Evolutionary conservation across 306 rosid genomes (phyloP).

Genomic region (Purshia tridentata): DNA sequence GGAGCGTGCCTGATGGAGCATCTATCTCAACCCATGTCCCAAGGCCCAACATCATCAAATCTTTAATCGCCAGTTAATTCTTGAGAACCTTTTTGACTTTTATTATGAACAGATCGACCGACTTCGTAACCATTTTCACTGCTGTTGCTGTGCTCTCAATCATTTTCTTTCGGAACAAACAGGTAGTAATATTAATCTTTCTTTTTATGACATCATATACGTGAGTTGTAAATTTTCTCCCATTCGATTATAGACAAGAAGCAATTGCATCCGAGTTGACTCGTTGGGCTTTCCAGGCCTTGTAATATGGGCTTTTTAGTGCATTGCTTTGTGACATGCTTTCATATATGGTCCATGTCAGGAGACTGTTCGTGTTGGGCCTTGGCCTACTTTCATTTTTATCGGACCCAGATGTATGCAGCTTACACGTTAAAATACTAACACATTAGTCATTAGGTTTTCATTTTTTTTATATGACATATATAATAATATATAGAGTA

Average conservation of each 20-base stretch:
- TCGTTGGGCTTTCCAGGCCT: background rate
- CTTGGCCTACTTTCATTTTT: background rate
- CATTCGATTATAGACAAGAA: background rate
- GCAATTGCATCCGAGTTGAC: too few relatives aligned
- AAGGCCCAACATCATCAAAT: background rate
- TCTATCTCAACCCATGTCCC: slow-evolving; percentile 15
- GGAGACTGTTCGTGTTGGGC: background rate
- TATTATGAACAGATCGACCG: background rate
- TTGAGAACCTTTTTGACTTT: slow-evolving; percentile 31
- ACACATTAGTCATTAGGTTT: too few relatives aligned
- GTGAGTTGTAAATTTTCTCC: background rate
- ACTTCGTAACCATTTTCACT: background rate
- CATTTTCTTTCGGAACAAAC: too few relatives aligned
- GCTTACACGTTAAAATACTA: too few relatives aligned
- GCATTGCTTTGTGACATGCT: background rate
- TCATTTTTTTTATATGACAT: too few relatives aligned
- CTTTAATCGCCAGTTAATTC: background rate
- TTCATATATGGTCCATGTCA: too few relatives aligned
- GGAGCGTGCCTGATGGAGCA: slow-evolving; percentile 40
- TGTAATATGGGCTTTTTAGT: background rate
- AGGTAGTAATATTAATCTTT: too few relatives aligned
- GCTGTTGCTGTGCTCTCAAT: too few relatives aligned
- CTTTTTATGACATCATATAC: background rate
- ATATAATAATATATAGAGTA: too few relatives aligned
- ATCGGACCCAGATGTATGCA: background rate